Evolutionary conservation across 1,284 basidiomycete species (phyloP), one percentile per base, ranked within the genome.

Genomic region (Sanghuangporus weigelae): DNA sequence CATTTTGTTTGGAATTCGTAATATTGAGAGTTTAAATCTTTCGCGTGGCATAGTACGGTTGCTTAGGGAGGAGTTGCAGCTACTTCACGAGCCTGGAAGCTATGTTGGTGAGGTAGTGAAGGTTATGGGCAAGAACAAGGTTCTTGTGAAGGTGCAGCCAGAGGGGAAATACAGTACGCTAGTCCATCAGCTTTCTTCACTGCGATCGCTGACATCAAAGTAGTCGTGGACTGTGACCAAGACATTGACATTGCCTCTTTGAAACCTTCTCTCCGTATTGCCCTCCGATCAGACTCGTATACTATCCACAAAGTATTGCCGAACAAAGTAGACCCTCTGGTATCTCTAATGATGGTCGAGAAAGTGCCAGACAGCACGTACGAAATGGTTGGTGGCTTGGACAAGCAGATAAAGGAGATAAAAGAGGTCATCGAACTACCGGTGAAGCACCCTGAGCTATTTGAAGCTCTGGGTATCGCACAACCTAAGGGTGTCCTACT

Each of bases 281-380:
- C 96, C 8, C 89, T 99, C 58, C 93, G 96, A 56, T 96, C 95
- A 66, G 96, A 99, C 76, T 94, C 90, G 0, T 98, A 98, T 77
- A 92, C 92, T 44, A 89, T 96, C 66, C 94, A 96, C 82, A 94
- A 93, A 75, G 92, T 97, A 71, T 80, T 97, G 0, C 95, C 95
- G 1, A 96, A 95, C 81, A 96, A 98, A 79, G 90, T 96, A 69
- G 95, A 96, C 75, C 94, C 95, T 4, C 86, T 96, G 39, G 95
- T 97, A 23, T 95, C 93, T 26, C 85, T 97, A 67, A 97, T 99
- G 97, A 98, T 98, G 96, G 96, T 98, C n/a, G 96, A 99, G 79
- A 99, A 99, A 77, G 96, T 98, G 0, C 96, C 96, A 0, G 96
- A 99, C 76, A 95, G 92, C 75, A 99, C 96, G 42, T 99, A 99